Conservation (phyloP, 805 yeast genomes). For the Sugiyamaella floridensis region DNA sequence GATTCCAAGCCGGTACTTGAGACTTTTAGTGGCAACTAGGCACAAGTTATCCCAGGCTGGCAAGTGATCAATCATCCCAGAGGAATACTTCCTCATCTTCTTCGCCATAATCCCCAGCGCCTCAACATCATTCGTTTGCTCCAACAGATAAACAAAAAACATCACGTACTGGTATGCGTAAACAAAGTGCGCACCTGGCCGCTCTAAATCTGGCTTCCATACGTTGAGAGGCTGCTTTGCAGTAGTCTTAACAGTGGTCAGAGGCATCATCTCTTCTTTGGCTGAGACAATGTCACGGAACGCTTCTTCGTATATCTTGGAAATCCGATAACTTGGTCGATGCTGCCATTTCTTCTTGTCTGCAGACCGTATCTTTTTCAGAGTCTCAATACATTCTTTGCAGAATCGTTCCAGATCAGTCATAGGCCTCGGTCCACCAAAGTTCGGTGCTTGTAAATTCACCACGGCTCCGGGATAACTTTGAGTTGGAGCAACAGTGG, state of each 20-base stretch:
- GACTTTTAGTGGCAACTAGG: conserved; percentile 43
- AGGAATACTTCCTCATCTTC: conserved; percentile 68
- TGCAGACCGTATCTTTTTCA: conserved; percentile 42
- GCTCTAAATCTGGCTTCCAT: conserved; percentile 89
- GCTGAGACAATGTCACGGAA: conserved; percentile 50
- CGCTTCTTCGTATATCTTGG: conserved; percentile 53
- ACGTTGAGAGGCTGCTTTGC: conserved; percentile 70
- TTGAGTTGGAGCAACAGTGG: too few species aligned
- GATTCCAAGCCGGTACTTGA: conserved; percentile 40
- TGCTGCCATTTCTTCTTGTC: conserved; percentile 94
- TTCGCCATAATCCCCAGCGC: conserved; percentile 55
- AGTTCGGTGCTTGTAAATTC: too few species aligned
- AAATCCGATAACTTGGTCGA: conserved; percentile 66
- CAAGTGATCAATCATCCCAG: conserved; percentile 63
- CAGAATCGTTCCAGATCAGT: conserved; percentile 28
- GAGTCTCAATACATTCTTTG: conserved; percentile 37
- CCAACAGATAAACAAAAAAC: conserved; percentile 53
- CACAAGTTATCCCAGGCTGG: conserved; percentile 63
- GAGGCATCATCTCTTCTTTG: conserved; percentile 50
- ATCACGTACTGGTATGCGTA: conserved; percentile 64
- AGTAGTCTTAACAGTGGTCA: conserved; percentile 58
- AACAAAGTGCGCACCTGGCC: conserved; percentile 88
- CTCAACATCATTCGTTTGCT: conserved; percentile 48
- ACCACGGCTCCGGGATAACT: not conserved
- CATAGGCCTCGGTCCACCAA: not conserved